Base-by-base conservation (phyloP, 192 early-diverging fungal species). In the Coemansia sp. region DNA sequence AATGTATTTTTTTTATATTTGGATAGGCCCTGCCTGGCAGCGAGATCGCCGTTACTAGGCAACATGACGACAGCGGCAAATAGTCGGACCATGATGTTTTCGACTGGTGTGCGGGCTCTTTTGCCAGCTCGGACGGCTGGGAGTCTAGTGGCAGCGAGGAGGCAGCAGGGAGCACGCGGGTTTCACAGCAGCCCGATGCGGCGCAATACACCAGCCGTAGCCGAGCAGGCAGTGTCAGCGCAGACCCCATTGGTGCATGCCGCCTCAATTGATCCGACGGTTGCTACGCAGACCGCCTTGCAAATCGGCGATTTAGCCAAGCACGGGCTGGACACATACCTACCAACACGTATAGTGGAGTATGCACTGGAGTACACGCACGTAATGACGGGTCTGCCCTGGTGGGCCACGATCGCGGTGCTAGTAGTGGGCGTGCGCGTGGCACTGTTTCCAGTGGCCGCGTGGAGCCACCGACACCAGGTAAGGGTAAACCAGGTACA, bases 391-490 rank as follows among this genome's bases (percentile, higher is more conserved):
- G 93, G 93, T 5, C 64, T 96, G 50, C 92, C 93, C 4, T 98
- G 95, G 95, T 95, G 90, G 90, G 87, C 71, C 7, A 85, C 93
- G n/a, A 95, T 98, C 50, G 81, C 79, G 5, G 65, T 58, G 8
- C 63, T 84, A 1, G 91, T 89, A 0, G 29, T 95, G 23, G 43
- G 78, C 7, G 75, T 91, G 17, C 89, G 93, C 47, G 56, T 82
- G 0, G 68, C 80, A 4, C 42, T 92, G 21, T 65, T 93, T 29
- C 94, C 94, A 1, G 45, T 94, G 17, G 79, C 83, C 17, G 63
- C 91, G 52, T 86, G 83, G 65, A 63, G 84, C 14, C 89, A 90
- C 60, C 80, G 84, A 18, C 83, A 86, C 52, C 77, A 83, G 35
- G 83, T 83, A 19, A 79, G 80, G 45, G 70, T 94, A 10, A 68